Evolutionary conservation across 2,329 filamentous ascomycete species (phyloP), one percentile per base, ranked within the genome.

Genomic region (Colletotrichum sp.): DNA sequence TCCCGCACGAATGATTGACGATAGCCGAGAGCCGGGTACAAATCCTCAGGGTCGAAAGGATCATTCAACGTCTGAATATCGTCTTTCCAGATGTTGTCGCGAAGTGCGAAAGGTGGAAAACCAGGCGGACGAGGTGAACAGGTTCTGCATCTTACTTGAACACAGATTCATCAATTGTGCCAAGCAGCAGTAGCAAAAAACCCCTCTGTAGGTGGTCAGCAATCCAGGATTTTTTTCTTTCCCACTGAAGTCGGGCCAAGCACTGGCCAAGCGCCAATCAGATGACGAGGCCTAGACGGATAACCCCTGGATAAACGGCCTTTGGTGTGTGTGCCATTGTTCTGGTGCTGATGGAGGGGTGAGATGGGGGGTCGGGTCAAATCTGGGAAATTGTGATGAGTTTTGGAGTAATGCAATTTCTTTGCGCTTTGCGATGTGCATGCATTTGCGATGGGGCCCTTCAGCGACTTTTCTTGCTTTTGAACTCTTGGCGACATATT

Each of bases 181-280:
- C 44, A 52, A 52, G 44, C 44, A 49, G 55, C 55, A 18, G 6
- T 16, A 59, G 26, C 55, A 12, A 28, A 28, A 28, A 59, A 26
- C 12, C 36, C 55, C 21, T 59, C 26, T 59, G 24, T 59, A 28
- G 24, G 24, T 59, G 18, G 59, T 62, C 59, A 62, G 59, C 30
- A 62, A 21, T 52, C 44, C 44, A 52, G 44, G 44, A 52, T 52
- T 52, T 21, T 49, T 52, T 52, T 4, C 18, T 7, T 44, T 44
- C 39, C 39, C 39, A n/a, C 44, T 52, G 44, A 52, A 0, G 65
- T 44, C 70, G 34, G 59, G 70, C 74, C 74, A 65, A 76, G 71
- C 36, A 28, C 64, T 36, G 64, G 34, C 71, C 62, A 76, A 76
- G 71, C 65, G 28, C 75, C 75, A 75, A 76, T 76, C 72, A 76